Evolutionary conservation across 805 yeast genomes (phyloP).

Genomic region (Candida nitratophila): DNA sequence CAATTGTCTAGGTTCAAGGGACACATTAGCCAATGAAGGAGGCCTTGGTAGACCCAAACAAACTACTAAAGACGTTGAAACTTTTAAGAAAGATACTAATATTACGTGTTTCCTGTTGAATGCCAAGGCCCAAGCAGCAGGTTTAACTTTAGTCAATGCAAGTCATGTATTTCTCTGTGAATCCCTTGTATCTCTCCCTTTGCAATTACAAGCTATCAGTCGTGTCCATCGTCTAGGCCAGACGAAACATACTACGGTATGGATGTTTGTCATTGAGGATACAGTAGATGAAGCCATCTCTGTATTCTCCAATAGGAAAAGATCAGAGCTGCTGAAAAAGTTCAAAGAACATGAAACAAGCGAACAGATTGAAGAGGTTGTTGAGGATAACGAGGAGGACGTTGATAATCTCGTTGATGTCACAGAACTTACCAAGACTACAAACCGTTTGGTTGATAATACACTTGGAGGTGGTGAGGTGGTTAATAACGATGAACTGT

Average conservation of each 20-base stretch:
- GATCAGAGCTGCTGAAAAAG: conserved; percentile 37
- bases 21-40: conserved; percentile 18
- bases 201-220: conserved; percentile 88
- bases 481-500: conserved; percentile 50
- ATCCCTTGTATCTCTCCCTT: conserved; percentile 80
- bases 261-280: conserved; percentile 82
- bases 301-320: conserved; percentile 53
- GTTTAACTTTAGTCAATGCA: conserved; percentile 86
- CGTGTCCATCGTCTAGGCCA: conserved; percentile 94
- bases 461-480: conserved; percentile 56
- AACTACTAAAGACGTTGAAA: conserved; percentile 36
- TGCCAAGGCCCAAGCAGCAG: conserved; percentile 84
- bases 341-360: conserved; percentile 10
- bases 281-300: conserved; percentile 89
- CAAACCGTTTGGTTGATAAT: conserved; percentile 40
- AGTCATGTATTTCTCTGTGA: conserved; percentile 89
- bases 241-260: conserved; percentile 68
- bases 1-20: conserved; percentile 45
- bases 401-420: conserved; percentile 39
- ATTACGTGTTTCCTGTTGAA: conserved; percentile 83
- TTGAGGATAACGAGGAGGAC: conserved; percentile 3
- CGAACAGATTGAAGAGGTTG: conserved; percentile 5
- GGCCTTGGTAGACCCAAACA: conserved; percentile 23
- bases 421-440: conserved; percentile 44
- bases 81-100: conserved; percentile 50